Conservation (phyloP, 1,284 basidiomycete species). For the Microbotryum violaceum region DNA sequence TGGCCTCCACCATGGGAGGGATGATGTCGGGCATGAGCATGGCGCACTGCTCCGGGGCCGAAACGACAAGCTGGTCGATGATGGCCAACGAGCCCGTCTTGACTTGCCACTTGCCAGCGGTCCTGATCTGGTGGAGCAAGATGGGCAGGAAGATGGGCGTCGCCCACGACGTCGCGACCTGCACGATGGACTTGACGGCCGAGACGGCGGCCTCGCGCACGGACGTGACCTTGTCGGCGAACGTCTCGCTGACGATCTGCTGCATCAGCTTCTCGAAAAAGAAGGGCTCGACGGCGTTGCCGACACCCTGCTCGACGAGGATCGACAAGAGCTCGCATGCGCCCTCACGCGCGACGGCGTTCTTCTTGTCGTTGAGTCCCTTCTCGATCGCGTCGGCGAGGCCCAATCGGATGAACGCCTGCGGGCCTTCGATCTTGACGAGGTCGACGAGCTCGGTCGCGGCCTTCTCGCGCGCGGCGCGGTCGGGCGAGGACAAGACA, state of each 20-base stretch:
- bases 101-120: constrained; percentile 98
- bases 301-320: constrained; percentile 65
- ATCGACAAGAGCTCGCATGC: constrained; percentile 63
- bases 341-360: constrained; percentile 67
- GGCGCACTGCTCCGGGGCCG: constrained; percentile 76
- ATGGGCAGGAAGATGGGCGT: constrained; percentile 75
- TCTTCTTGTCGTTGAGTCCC: constrained; percentile 54
- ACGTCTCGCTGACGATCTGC: constrained; percentile 76
- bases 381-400: constrained; percentile 60
- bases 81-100: constrained; percentile 82
- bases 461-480: constrained; percentile 37
- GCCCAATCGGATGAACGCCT: constrained; percentile 65
- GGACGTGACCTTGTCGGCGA: constrained; percentile 85
- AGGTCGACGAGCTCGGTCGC: constrained; percentile 45
- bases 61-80: constrained; percentile 82
- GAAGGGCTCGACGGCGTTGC: constrained; percentile 80
- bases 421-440: constrained; percentile 58
- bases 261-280: constrained; percentile 72
- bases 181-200: constrained; percentile 71
- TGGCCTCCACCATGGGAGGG: constrained; percentile 88
- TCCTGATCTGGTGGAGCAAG: constrained; percentile 88
- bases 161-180: constrained; percentile 86
- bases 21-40: constrained; percentile 93
- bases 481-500: constrained; percentile 40
- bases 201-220: constrained; percentile 76